phyloP scores from a whole-genome alignment of 352 stramenopile species.

The Phytophthora sp. region DNA sequence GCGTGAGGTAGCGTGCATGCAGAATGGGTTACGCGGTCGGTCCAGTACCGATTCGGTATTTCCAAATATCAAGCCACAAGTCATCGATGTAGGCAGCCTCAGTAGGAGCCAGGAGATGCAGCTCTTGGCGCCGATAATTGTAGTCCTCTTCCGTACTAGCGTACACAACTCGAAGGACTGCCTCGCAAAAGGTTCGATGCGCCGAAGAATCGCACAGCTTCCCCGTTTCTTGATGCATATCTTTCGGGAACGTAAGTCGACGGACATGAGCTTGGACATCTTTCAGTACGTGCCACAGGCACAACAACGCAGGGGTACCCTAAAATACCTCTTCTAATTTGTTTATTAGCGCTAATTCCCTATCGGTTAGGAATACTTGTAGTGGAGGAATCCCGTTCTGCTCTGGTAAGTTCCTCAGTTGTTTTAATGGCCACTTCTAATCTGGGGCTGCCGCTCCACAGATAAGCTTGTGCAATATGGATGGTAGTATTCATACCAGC shows the following conservation, averaged over 20 bases:
- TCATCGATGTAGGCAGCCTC: conserved; percentile 25
- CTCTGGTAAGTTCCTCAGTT: neutral
- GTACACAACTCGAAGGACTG: conserved; percentile 2
- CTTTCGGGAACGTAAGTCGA: conserved; percentile 8
- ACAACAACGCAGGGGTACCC: conserved; percentile 1
- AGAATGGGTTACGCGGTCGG: conserved; percentile 12
- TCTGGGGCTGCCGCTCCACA: neutral
- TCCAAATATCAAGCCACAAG: conserved; percentile 30
- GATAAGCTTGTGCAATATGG: conserved; percentile 24
- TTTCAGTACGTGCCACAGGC: no score
- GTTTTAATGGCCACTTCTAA: conserved; percentile 1
- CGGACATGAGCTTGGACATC: no score
- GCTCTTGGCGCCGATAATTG: neutral
- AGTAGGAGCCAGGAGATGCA: neutral
- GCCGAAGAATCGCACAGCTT: neutral
- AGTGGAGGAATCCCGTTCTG: neutral
- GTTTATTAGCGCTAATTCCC: conserved; percentile 8
- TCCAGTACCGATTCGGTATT: conserved; percentile 25
- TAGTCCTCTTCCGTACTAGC: conserved; percentile 13
- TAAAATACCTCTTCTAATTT: conserved; percentile 3
- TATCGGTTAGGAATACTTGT: conserved; percentile 8
- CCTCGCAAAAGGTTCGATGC: conserved; percentile 7
- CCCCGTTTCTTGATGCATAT: neutral
- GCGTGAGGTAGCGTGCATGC: conserved; percentile 21
- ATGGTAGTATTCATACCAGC: conserved; percentile 35